phyloP scores from a whole-genome alignment of 2,329 filamentous ascomycete genomes.

The Ceratocystis cubensis region DNA sequence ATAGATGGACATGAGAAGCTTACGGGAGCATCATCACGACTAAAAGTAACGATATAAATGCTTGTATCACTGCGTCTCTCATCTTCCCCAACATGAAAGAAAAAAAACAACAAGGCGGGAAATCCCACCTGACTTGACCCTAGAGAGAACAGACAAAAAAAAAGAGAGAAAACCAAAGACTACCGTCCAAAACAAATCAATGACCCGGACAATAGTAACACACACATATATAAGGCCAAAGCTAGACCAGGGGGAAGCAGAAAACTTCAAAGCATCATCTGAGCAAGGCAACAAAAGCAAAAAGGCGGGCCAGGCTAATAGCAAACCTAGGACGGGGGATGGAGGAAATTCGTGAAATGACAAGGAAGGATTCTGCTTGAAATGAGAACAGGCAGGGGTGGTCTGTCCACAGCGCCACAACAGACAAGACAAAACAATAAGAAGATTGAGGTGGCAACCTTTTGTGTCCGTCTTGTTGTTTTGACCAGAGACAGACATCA shows the following conservation, averaged over 20 bases:
- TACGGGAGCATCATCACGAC: no score
- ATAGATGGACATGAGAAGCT: no score
- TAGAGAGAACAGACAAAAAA: background rate
- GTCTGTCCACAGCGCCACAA: background rate
- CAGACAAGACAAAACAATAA: background rate
- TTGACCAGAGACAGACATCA: background rate
- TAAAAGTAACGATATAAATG: no score
- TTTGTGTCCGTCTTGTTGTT: background rate
- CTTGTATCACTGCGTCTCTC: no score
- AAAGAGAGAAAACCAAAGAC: background rate
- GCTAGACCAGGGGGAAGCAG: background rate
- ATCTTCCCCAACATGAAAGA: background rate
- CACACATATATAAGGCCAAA: background rate
- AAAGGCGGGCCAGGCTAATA: no score
- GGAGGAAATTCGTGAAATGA: background rate
- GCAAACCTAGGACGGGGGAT: background rate
- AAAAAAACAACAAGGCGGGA: background rate
- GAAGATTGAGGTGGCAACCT: background rate
- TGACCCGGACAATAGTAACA: background rate
- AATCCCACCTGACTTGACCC: no score
- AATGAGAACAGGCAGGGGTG: slow-evolving; percentile 2
- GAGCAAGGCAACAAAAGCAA: no score
- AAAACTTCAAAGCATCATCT: no score
- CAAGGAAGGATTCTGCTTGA: slow-evolving; percentile 3
- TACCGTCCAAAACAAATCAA: background rate